phyloP scores from a whole-genome alignment of 2,329 filamentous ascomycete genomes.

The Aspergillus sp. region DNA sequence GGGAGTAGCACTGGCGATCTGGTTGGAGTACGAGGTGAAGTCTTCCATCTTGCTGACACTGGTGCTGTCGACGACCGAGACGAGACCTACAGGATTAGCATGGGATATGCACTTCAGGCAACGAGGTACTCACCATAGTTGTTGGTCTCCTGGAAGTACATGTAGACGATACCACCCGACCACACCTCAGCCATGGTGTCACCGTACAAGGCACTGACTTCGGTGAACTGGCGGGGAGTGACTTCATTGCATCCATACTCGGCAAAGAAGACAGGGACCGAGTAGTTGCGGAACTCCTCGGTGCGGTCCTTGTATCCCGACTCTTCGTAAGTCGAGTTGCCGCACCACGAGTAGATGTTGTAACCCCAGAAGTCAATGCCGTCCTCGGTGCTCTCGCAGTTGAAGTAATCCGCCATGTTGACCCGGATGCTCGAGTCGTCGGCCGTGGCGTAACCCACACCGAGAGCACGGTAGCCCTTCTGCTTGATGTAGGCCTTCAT shows the following conservation, averaged over 20 bases:
- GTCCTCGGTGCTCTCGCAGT: slow-evolving; percentile 63
- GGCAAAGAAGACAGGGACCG: slow-evolving; percentile 90
- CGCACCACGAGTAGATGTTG: slow-evolving; percentile 99
- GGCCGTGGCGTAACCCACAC: slow-evolving; percentile 90
- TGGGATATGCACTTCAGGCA: neutral
- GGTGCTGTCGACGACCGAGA: slow-evolving; percentile 53
- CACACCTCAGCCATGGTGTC: slow-evolving; percentile 75
- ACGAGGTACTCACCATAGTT: slow-evolving; percentile 42
- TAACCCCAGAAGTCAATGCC: slow-evolving; percentile 96
- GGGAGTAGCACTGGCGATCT: slow-evolving; percentile 65
- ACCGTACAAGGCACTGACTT: slow-evolving; percentile 75
- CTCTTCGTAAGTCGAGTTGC: slow-evolving; percentile 65
- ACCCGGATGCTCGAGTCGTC: slow-evolving; percentile 80
- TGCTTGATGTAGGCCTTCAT: slow-evolving; percentile 84
- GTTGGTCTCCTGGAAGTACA: slow-evolving; percentile 89
- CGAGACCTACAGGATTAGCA: slow-evolving; percentile 53
- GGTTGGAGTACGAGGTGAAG: slow-evolving; percentile 65
- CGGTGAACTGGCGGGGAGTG: slow-evolving; percentile 70
- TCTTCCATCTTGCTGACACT: slow-evolving; percentile 64
- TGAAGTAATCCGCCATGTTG: slow-evolving; percentile 83
- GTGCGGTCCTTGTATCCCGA: slow-evolving; percentile 80
- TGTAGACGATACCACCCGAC: slow-evolving; percentile 95
- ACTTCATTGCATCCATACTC: slow-evolving; percentile 89
- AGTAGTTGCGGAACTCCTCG: slow-evolving; percentile 78
- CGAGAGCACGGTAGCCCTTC: slow-evolving; percentile 68